Conservation (phyloP, 1,284 basidiomycete species). For the Caloboletus inedulis region DNA sequence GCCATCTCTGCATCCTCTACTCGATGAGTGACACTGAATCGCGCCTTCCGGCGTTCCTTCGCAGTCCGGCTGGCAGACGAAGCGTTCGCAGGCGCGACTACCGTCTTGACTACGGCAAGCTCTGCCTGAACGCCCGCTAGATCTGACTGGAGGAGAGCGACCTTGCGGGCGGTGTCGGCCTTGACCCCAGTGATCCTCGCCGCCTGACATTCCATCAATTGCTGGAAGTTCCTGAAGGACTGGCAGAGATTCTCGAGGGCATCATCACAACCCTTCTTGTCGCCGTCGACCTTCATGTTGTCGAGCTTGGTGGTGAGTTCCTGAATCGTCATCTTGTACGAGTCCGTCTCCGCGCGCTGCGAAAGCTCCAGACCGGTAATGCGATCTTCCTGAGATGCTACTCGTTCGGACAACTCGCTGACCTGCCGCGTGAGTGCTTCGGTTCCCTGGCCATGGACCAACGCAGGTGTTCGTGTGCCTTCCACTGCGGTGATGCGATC, state of each 20-base stretch:
- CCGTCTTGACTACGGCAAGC: constrained; percentile 11
- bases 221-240: constrained; percentile 6
- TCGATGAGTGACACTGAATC: neutral
- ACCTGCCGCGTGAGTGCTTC: constrained; percentile 11
- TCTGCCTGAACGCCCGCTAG: constrained; percentile 13
- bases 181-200: constrained; percentile 19
- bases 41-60: constrained; percentile 3
- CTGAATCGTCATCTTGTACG: constrained; percentile 9
- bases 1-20: neutral
- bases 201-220: constrained; percentile 15
- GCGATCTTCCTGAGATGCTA: constrained; percentile 17
- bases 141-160: constrained; percentile 18
- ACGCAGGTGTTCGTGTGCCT: neutral
- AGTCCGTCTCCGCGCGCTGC: constrained; percentile 1
- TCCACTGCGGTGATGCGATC: constrained; percentile 20
- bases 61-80: neutral
- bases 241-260: constrained; percentile 3
- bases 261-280: constrained; percentile 7
- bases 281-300: neutral
- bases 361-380: constrained; percentile 14
- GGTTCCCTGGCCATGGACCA: neutral
- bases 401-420: constrained; percentile 3
- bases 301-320: constrained; percentile 16
- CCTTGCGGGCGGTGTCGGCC: constrained; percentile 22
- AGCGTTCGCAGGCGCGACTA: neutral